Conservation (phyloP, 495 filamentous ascomycete genomes). For the Neurospora sp. region DNA sequence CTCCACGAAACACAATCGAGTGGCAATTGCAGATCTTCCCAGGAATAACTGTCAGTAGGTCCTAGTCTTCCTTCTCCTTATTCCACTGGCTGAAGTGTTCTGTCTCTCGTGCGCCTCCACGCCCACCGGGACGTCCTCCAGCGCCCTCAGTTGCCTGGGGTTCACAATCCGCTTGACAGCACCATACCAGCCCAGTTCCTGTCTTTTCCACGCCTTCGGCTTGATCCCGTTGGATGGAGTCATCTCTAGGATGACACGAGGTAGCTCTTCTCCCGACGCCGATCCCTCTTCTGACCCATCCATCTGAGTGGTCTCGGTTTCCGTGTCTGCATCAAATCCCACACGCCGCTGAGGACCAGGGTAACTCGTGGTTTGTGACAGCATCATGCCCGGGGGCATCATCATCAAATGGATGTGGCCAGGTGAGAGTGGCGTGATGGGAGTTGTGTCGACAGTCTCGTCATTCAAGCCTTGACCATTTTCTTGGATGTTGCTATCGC, state of each 20-base stretch:
- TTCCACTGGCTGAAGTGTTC: slow-evolving; percentile 4
- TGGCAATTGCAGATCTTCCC: not conserved
- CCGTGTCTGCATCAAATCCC: not conserved
- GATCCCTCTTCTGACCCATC: slow-evolving; percentile 3
- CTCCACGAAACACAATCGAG: not conserved
- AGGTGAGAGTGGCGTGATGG: not conserved
- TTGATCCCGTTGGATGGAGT: slow-evolving; percentile 11
- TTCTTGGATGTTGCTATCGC: not conserved
- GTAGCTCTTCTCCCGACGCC: slow-evolving; percentile 3
- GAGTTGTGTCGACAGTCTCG: not conserved
- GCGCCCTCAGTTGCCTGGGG: slow-evolving; percentile 8
- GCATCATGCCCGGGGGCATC: not conserved
- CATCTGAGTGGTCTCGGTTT: slow-evolving; percentile 2
- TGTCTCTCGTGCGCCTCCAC: slow-evolving; percentile 7
- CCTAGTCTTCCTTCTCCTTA: slow-evolving; percentile 7
- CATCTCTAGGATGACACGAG: slow-evolving; percentile 27
- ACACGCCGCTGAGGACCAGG: not conserved
- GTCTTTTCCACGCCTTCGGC: slow-evolving; percentile 27
- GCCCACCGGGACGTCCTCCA: slow-evolving; percentile 11
- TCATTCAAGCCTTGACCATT: not conserved
- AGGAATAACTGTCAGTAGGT: slow-evolving; percentile 4
- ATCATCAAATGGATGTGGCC: not conserved
- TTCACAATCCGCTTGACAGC: slow-evolving; percentile 15
- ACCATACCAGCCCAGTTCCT: slow-evolving; percentile 32
- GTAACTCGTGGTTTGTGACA: not conserved